Evolutionary conservation across 768 basidiomycete genomes (phyloP), one percentile per base, ranked within the genome.

Genomic region (Leccinellum luteum): DNA sequence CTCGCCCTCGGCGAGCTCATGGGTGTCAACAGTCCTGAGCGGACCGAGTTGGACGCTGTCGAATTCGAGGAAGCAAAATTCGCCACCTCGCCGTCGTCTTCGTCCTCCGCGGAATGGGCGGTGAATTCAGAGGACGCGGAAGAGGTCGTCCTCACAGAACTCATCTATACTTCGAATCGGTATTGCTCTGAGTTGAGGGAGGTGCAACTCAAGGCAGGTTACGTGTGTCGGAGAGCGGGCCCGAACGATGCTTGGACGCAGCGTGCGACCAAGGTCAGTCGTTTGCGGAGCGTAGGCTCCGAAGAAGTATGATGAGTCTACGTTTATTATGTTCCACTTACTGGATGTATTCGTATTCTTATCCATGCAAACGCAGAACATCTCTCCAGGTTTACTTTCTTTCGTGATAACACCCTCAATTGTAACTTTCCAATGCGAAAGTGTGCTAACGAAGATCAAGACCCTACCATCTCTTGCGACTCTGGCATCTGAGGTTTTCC

Each of bases 111-210:
- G 15, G 53, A 27, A 6, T 54, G 49, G 60, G 48, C 19, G 3
- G 10, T 28, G 0, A n/a, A 12, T 4, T 8, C 15, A 1, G 62
- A 64, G 14, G 67, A 65, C 23, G 32, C 60, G 7, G 75, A 75
- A 38, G 67, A 62, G 8, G 35, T 61, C 27, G 64, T 69, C 43
- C 63, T 79, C 48, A 66, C 60, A 28, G 74, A 76, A 30, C 69
- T 75, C 17, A 69, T 80, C 32, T 71, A 76, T 9, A 75, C 78
- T 6, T 81, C 79, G 79, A 75, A 74, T 52, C 71, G 73, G 45
- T 74, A 74, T 41, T 78, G 79, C 55, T 70, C 69, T 1, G 52
- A 55, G 48, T 62, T 81, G 55, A 69, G 73, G 23, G 73, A 75
- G 65, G 73, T 81, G 10, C 79, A 79, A 57, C 71, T 81, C 50